Percentiles rank a stretch among this genome's conserved stretches.
phyloP scores from a whole-genome alignment of 768 basidiomycete genomes.

The Mycena polygramma region DNA sequence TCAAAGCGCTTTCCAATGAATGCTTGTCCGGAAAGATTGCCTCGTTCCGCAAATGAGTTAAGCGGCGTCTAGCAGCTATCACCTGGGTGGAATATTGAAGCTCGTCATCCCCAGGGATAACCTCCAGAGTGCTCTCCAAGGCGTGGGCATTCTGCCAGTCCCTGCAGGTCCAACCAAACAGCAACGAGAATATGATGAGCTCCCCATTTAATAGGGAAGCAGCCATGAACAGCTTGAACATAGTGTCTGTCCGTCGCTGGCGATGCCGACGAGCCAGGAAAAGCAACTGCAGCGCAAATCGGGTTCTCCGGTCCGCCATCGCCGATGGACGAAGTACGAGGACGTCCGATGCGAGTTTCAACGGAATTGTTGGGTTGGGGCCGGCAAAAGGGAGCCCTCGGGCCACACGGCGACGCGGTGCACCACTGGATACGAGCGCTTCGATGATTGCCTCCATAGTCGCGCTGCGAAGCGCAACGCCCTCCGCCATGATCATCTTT shows the following conservation, averaged over 20 bases:
- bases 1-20: conserved; percentile 45
- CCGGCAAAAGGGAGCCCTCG: conserved; percentile 27
- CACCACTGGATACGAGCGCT: conserved; percentile 31
- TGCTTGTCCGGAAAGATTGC: conserved; percentile 33
- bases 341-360: conserved; percentile 38
- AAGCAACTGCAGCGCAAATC: conserved; percentile 68
- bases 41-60: conserved; percentile 35
- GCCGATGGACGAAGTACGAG: conserved; percentile 50
- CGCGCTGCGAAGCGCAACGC: conserved; percentile 60
- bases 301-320: conserved; percentile 55
- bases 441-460: conserved; percentile 65
- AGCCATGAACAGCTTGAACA: conserved; percentile 72
- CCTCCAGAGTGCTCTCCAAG: conserved; percentile 42
- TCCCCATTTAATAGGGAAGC: conserved; percentile 84
- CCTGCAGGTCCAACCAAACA: conserved; percentile 75
- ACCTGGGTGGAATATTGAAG: conserved; percentile 31
- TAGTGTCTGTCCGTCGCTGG: conserved; percentile 66
- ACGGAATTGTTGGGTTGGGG: conserved; percentile 32
- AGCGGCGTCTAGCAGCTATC: conserved; percentile 21
- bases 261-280: conserved; percentile 65
- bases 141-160: conserved; percentile 66
- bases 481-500: conserved; percentile 64
- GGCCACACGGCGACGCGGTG: conserved; percentile 33
- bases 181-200: conserved; percentile 78
- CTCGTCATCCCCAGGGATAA: conserved; percentile 32